These are phyloP conservation scores for Steccherinum ochraceum DNA, from an alignment of 768 basidiomycete species.

Conservation along the genomic window DNA sequence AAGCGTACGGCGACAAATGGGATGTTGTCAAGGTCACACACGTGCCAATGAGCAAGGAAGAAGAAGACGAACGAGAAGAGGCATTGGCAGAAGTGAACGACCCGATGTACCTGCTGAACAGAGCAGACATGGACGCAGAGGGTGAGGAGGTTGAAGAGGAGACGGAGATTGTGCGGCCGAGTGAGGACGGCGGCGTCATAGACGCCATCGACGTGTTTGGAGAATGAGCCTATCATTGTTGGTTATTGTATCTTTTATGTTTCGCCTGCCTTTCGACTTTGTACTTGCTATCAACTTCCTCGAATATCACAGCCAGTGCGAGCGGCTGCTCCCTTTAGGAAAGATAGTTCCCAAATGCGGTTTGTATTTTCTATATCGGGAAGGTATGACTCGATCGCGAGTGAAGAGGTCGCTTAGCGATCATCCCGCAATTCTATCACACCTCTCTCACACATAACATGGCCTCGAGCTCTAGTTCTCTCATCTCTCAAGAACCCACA, in stretches of 20 bases:
- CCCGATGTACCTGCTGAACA: conserved; percentile 45
- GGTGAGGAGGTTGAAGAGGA: conserved; percentile 34
- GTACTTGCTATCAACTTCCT: no score
- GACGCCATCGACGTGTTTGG: conserved; percentile 12
- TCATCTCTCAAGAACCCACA: background rate
- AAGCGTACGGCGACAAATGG: conserved; percentile 78
- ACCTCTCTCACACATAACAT: background rate
- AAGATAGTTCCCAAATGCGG: no score
- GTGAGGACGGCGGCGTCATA: conserved; percentile 3
- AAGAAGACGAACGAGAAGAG: conserved; percentile 74
- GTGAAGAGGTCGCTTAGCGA: no score
- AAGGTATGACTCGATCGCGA: no score
- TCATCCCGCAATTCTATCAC: no score
- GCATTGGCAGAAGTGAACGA: conserved; percentile 73
- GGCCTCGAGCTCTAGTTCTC: background rate
- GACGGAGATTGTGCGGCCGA: background rate
- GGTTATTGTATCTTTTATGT: no score
- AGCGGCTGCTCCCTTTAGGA: no score
- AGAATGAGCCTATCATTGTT: no score
- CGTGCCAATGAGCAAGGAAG: conserved; percentile 63
- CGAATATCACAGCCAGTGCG: no score
- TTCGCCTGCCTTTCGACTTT: no score
- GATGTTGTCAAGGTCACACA: conserved; percentile 71
- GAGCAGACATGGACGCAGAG: conserved; percentile 38
- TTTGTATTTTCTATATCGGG: no score